Evolutionary conservation across 1,139 yeast genomes (phyloP).

Genomic region (Kluyveromyces marxianus): DNA sequence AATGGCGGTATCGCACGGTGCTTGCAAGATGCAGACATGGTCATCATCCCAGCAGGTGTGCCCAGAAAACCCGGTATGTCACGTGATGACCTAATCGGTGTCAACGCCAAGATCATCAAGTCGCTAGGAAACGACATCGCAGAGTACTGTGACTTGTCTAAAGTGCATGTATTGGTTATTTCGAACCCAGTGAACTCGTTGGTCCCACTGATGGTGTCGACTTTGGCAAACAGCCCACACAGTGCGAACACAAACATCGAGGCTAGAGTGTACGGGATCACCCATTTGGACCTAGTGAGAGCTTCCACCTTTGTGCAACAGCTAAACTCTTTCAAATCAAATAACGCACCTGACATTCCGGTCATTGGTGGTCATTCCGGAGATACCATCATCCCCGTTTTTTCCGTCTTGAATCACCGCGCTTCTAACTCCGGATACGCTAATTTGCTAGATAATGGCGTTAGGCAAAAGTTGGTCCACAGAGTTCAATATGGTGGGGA

Average conservation of each 20-base stretch:
- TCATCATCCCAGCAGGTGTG: conserved; percentile 91
- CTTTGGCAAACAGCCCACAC: conserved; percentile 23
- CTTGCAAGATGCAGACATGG: conserved; percentile 62
- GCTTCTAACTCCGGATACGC: conserved; percentile 44
- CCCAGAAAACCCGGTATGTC: conserved; percentile 99
- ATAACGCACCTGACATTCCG: conserved; percentile 51
- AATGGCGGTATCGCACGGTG: conserved; percentile 44
- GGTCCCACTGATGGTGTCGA: conserved; percentile 87
- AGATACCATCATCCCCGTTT: conserved; percentile 84
- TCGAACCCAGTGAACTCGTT: conserved; percentile 96
- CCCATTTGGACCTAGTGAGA: conserved; percentile 84
- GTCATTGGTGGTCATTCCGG: conserved; percentile 98
- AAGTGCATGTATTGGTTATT: conserved; percentile 55
- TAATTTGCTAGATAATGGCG: conserved; percentile 32
- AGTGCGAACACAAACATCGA: conserved; percentile 65
- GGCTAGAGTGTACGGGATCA: conserved; percentile 80
- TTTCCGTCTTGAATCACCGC: conserved; percentile 56
- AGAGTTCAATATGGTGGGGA: conserved; percentile 97
- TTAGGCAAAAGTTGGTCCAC: conserved; percentile 64
- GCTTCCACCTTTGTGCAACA: conserved; percentile 75
- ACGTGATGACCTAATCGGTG: conserved; percentile 88
- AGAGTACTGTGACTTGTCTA: conserved; percentile 28
- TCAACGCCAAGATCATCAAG: conserved; percentile 85
- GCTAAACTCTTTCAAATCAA: conserved; percentile 31
- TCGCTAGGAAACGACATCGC: conserved; percentile 80